Base-by-base conservation (phyloP, 2,329 filamentous ascomycete species). In the Xylaria arbuscula region DNA sequence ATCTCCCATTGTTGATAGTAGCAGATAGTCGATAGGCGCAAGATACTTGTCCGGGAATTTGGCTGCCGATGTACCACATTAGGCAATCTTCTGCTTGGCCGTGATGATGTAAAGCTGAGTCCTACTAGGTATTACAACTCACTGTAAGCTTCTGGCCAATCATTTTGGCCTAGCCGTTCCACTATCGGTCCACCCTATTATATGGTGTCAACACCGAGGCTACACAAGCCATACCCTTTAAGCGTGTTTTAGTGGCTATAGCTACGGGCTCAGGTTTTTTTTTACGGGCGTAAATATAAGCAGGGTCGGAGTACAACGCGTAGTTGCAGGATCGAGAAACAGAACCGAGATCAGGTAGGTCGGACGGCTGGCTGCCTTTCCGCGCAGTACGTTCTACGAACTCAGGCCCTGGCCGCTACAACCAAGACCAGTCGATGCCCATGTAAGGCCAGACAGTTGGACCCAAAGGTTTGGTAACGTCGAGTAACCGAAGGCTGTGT, bases 241-340 rank as follows among this genome's bases (percentile, higher is more conserved):
- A 36, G 36, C 42, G 36, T 6, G 45, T 57, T 24, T 36, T 61
- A 34, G 19, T 19, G 48, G 62, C 60, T 10, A 55, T 64, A 51
- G 34, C 22, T 17, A 53, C 55, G 54, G 61, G 34, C 40, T 61
- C 36, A 54, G 36, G 62, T 70, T 66, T 70, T 66, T 70, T 68
- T 74, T 77, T 77, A 77, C 76, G 75, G 71, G 64, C 76, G 76
- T 77, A 77, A 77, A 73, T 67, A 58, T 73, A 64, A 62, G 62
- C 68, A 73, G 59, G 66, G 70, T 72, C 72, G 72, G 72, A 72
- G 73, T 67, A 76, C 75, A 22, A 73, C 76, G 76, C 74, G 67
- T 75, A 69, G 72, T 74, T 78, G 76, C 76, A 78, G 77, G 76
- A 78, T 78, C 76, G 76, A 78, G 72, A 68, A 70, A 75, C 72